Evolutionary conservation across 2,329 filamentous ascomycete genomes (phyloP).

Genomic region (Fusarium buxicola): DNA sequence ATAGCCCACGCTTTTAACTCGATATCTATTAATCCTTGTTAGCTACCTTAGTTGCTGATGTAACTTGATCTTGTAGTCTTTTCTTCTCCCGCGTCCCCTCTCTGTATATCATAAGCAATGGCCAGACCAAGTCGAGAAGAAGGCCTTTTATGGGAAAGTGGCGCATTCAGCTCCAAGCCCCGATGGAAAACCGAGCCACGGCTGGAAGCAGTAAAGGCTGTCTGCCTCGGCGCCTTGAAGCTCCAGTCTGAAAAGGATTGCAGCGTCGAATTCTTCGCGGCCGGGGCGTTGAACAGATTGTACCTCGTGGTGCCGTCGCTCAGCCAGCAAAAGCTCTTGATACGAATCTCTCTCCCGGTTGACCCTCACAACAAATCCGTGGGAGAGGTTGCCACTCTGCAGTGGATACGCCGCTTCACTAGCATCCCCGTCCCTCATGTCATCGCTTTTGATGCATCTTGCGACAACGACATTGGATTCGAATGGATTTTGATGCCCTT

Average conservation of each 20-base stretch:
- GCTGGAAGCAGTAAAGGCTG: neutral
- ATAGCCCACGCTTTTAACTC: too few relatives aligned
- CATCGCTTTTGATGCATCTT: neutral
- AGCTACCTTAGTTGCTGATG: too few relatives aligned
- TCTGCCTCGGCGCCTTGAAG: constrained; percentile 4
- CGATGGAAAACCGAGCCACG: constrained; percentile 3
- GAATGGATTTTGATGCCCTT: constrained; percentile 55
- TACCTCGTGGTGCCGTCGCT: neutral
- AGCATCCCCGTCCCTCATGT: constrained; percentile 5
- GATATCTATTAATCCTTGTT: too few relatives aligned
- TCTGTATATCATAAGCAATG: neutral
- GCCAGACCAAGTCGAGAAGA: neutral
- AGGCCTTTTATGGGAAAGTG: neutral
- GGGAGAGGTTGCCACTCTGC: constrained; percentile 7
- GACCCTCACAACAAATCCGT: constrained; percentile 5
- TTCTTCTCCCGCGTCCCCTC: too few relatives aligned
- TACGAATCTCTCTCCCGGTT: constrained; percentile 10
- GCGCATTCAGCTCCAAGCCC: neutral
- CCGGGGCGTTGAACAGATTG: neutral
- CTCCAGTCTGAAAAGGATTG: neutral
- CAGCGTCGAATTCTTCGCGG: neutral
- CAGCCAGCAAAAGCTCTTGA: neutral
- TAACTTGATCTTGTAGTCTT: too few relatives aligned
- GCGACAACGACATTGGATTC: constrained; percentile 6
- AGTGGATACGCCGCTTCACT: neutral